phyloP scores from a whole-genome alignment of 768 basidiomycete species.

The Russula sp. region DNA sequence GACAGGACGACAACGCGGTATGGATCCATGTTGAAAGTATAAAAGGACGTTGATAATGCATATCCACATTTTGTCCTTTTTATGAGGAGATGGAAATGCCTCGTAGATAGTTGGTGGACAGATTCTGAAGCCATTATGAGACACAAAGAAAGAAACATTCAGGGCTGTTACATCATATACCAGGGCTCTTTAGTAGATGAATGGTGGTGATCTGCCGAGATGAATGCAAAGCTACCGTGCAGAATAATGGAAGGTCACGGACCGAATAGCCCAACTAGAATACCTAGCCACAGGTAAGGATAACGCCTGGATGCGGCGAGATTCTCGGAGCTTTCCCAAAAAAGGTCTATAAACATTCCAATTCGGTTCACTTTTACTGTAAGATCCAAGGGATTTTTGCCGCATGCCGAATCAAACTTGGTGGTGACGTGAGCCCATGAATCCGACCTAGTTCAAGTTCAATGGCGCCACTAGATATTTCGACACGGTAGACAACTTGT shows the following conservation, averaged over 20 bases:
- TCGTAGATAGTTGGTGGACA: not conserved
- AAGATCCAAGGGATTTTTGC: too few relatives aligned
- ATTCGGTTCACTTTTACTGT: too few relatives aligned
- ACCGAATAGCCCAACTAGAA: too few relatives aligned
- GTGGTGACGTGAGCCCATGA: not conserved
- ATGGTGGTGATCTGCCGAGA: not conserved
- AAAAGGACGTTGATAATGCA: not conserved
- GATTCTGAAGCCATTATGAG: not conserved
- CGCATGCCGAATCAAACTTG: not conserved
- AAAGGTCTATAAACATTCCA: too few relatives aligned
- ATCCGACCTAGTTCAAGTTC: too few relatives aligned
- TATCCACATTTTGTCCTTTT: not conserved
- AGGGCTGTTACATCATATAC: not conserved
- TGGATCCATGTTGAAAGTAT: not conserved
- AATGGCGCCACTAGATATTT: too few relatives aligned
- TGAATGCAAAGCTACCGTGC: not conserved
- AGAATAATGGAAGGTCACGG: not conserved
- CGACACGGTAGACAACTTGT: too few relatives aligned
- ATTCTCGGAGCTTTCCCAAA: not conserved
- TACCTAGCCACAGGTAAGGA: too few relatives aligned
- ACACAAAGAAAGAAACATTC: not conserved
- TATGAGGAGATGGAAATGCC: not conserved
- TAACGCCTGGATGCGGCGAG: not conserved
- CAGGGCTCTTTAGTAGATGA: not conserved
- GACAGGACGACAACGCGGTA: not conserved